Base-by-base conservation (phyloP, 257 asterid genomes). In the Solanum virginianum region DNA sequence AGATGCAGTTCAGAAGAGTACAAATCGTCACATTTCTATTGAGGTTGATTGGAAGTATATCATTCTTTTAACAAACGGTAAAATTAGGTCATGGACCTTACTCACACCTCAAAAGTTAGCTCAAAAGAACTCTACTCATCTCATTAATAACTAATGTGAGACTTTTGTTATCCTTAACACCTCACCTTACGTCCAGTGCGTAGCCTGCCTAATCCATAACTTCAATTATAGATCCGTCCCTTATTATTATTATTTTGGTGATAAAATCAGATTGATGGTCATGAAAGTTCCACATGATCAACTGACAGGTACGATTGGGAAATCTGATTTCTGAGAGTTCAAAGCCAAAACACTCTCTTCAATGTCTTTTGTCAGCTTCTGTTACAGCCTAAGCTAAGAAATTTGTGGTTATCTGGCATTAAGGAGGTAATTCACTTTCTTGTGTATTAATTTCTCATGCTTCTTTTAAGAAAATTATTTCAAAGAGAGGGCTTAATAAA, bases 81-180 rank as follows among this genome's bases (percentile, higher is more conserved):
- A 29, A 29, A 29, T 29, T 29, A 2, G 32, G 4, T 32, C 36
- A 32, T 32, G 36, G 1, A 32, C 36, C 36, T 32, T 2, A 32
- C 4, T 3, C 0, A 3, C 4, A 0, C 36, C 4, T 0, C 32
- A 32, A 32, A 32, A 32, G 3, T 0, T 32, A 32, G 4, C 4
- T 32, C 36, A 32, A 32, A 32, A 3, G 0, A 4, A 32, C 0
- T 32, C 1, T 4, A 32, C 36, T 0, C 3, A 32, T 32, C 36
- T 32, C 36, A 32, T 32, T 32, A 32, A 32, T 4, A 32, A 3
- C 3, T 4, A 32, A 32, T 3, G 36, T 32, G 4, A 29, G 32
- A 32, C 36, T 32, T 32, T 32, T 32, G 4, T 3, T 4, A 32
- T 32, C 1, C 0, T 32, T 32, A 32, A 32, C 36, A 3, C 36